phyloP scores from a whole-genome alignment of 768 basidiomycete genomes.

The Russula sp. region DNA sequence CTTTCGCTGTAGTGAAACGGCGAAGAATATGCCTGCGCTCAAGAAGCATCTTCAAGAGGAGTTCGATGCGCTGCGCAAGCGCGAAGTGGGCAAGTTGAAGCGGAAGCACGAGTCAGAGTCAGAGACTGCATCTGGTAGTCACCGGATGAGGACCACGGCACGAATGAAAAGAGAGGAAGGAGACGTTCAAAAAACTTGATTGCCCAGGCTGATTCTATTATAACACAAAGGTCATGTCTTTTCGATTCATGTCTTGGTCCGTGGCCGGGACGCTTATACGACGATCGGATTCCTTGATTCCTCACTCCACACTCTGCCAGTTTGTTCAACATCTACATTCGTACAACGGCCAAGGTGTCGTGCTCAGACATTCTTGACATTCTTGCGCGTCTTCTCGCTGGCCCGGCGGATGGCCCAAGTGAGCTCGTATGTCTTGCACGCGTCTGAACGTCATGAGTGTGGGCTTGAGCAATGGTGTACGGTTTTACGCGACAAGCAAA shows the following conservation, averaged over 20 bases:
- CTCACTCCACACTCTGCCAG: background rate
- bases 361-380: conserved; percentile 17
- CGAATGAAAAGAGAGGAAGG: background rate
- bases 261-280: background rate
- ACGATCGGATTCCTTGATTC: background rate
- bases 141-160: background rate
- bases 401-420: conserved; percentile 91
- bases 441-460: conserved; percentile 42
- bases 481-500: background rate
- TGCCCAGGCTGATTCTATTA: background rate
- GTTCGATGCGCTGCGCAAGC: conserved; percentile 37
- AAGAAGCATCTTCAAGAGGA: conserved; percentile 73
- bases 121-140: background rate
- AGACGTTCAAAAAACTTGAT: background rate
- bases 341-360: background rate
- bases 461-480: background rate
- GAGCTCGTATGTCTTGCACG: conserved; percentile 81
- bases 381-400: conserved; percentile 54
- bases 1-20: conserved; percentile 54
- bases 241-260: background rate
- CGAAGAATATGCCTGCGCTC: conserved; percentile 67
- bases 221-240: background rate
- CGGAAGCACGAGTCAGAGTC: conserved; percentile 1
- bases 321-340: background rate
- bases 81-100: conserved; percentile 13